A percentile compares a stretch with the other conserved stretches of the same genome.
These are phyloP conservation scores for Russula olivacea DNA, from an alignment of 768 basidiomycete species.

Conservation along the genomic window DNA sequence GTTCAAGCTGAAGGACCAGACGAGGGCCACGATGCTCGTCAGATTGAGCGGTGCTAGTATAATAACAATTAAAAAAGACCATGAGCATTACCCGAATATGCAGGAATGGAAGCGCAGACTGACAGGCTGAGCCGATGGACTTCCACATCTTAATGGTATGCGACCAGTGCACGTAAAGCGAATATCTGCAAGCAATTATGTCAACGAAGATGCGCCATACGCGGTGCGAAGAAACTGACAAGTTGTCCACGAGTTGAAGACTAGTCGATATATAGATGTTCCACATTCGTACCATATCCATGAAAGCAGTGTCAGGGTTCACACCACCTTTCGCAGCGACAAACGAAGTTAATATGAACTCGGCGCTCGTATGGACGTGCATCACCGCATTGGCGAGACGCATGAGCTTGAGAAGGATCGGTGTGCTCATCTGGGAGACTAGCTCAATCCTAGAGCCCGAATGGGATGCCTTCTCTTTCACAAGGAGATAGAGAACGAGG, in stretches of 20 bases:
- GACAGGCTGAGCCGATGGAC: neutral
- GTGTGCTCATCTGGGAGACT: constrained; percentile 4
- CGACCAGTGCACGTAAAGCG: constrained; percentile 3
- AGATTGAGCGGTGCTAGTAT: neutral
- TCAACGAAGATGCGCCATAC: neutral
- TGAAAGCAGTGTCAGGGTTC: neutral
- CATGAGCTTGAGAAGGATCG: constrained; percentile 8
- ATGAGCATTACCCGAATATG: neutral
- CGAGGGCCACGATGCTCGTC: neutral
- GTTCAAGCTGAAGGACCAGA: neutral
- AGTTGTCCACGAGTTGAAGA: constrained; percentile 13
- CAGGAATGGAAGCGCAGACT: neutral
- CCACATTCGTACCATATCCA: constrained; percentile 1
- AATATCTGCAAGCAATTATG: constrained; percentile 1
- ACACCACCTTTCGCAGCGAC: neutral
- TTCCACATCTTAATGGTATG: neutral
- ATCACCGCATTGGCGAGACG: constrained; percentile 1
- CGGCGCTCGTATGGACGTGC: constrained; percentile 4
- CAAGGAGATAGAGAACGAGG: constrained; percentile 13
- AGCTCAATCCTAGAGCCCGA: neutral
- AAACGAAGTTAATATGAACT: constrained; percentile 10
- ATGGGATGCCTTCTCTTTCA: constrained; percentile 7
- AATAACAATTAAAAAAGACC: neutral
- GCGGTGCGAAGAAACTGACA: neutral
- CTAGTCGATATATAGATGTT: constrained; percentile 6